Percentiles rank a stretch among this genome's conserved stretches.
These are phyloP conservation scores for Lupinus albus DNA, from an alignment of 306 rosid genomes.

Conservation along the genomic window DNA sequence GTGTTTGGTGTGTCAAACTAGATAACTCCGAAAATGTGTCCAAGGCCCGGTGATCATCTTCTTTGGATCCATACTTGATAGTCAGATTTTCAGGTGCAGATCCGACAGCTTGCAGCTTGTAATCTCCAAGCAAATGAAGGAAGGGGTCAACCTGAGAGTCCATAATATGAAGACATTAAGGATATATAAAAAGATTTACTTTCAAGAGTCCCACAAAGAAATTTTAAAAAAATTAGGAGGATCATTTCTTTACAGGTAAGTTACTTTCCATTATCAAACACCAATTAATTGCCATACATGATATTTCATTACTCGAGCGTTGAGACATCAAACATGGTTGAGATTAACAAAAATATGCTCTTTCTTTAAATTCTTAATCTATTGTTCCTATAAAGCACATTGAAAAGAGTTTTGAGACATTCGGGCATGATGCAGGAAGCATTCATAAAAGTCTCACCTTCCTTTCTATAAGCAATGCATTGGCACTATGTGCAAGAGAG, in stretches of 20 bases:
- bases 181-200: conserved; percentile 6
- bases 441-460: conserved; percentile 50
- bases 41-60: conserved; percentile 68
- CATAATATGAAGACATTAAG: conserved; percentile 31
- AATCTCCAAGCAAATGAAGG: conserved; percentile 68
- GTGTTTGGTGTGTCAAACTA: conserved; percentile 51
- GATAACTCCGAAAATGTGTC: conserved; percentile 53
- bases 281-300: neutral
- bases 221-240: too few relatives aligned
- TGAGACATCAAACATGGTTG: conserved; percentile 21
- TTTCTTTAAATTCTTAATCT: conserved; percentile 18
- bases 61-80: conserved; percentile 69
- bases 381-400: neutral
- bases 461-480: conserved; percentile 57
- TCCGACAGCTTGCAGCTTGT: conserved; percentile 65
- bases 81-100: conserved; percentile 43
- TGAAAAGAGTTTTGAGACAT: conserved; percentile 16
- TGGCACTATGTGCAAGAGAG: conserved; percentile 57
- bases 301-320: conserved; percentile 24
- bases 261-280: too few relatives aligned
- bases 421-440: conserved; percentile 31
- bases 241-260: too few relatives aligned
- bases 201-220: conserved; percentile 8
- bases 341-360: neutral
- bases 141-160: conserved; percentile 78